Evolutionary conservation across 306 rosid genomes (phyloP).

Genomic region (Acacia crassicarpa): DNA sequence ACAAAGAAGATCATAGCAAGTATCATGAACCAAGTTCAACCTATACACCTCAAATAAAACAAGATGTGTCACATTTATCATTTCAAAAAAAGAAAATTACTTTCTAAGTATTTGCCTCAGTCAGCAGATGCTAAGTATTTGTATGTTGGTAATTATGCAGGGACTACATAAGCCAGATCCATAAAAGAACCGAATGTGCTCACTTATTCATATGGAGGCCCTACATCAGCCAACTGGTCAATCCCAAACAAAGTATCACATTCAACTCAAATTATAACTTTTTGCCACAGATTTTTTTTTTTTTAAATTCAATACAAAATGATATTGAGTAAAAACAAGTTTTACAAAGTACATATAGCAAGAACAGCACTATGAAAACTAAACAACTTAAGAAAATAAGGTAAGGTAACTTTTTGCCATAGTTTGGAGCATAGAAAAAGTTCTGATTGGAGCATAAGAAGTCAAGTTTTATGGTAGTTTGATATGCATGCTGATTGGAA

Average conservation of each 20-base stretch:
- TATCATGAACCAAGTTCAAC: not conserved
- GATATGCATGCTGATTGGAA: not conserved
- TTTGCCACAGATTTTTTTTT: not conserved
- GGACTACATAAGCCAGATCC: not conserved
- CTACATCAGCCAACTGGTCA: not conserved
- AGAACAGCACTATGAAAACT: too few relatives aligned
- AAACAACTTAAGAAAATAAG: too few relatives aligned
- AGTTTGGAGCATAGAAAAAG: not conserved
- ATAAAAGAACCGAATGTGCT: not conserved
- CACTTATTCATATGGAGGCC: not conserved
- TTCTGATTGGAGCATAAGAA: not conserved
- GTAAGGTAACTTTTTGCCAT: not conserved
- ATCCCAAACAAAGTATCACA: not conserved
- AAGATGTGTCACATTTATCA: not conserved
- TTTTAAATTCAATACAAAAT: too few relatives aligned
- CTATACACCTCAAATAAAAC: not conserved
- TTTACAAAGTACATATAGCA: too few relatives aligned
- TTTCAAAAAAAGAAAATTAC: not conserved
- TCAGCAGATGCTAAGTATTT: not conserved
- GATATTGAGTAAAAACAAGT: too few relatives aligned
- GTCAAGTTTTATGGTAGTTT: not conserved
- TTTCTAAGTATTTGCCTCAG: not conserved
- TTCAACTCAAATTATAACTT: not conserved
- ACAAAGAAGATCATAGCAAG: not conserved
- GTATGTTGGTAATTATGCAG: not conserved